Conservation (phyloP, 495 filamentous ascomycete species). For the Daldinia caldariorum region DNA sequence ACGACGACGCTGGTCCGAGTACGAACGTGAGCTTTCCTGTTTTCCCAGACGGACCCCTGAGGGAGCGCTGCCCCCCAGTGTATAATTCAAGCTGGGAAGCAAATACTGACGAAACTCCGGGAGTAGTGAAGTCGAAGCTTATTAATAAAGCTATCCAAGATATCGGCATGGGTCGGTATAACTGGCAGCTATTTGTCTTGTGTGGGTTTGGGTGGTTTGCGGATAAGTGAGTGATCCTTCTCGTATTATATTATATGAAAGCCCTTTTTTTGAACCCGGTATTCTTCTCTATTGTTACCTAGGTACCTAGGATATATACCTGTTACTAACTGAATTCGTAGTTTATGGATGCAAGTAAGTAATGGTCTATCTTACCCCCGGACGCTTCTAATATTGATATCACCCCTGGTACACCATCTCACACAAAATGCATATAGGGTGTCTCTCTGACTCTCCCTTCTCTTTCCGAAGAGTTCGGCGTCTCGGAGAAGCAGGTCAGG, state of each 20-base stretch:
- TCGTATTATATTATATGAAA: too few relatives aligned
- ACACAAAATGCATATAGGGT: slow-evolving; percentile 60
- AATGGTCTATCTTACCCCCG: background rate
- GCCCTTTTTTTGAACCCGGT: too few relatives aligned
- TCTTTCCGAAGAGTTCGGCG: slow-evolving; percentile 71
- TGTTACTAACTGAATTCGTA: slow-evolving; percentile 28
- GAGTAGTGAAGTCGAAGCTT: slow-evolving; percentile 64
- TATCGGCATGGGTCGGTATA: slow-evolving; percentile 88
- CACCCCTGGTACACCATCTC: slow-evolving; percentile 24
- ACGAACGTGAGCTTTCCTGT: slow-evolving; percentile 57
- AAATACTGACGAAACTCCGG: slow-evolving; percentile 36
- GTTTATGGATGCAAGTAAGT: slow-evolving; percentile 64
- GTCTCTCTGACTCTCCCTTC: slow-evolving; percentile 81
- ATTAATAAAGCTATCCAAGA: slow-evolving; percentile 82
- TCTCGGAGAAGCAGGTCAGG: slow-evolving; percentile 61
- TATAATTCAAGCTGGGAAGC: background rate
- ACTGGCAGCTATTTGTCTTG: slow-evolving; percentile 84
- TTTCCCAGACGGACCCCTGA: background rate
- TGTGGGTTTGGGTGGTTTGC: slow-evolving; percentile 82
- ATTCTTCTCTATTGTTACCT: background rate
- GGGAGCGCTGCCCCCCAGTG: background rate
- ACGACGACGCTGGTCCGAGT: slow-evolving; percentile 56
- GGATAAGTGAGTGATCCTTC: slow-evolving; percentile 58
- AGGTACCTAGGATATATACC: too few relatives aligned
- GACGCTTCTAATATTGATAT: slow-evolving; percentile 9